Conservation (phyloP, 345 rosid genomes). For the Psidium friedrichsthalianum region DNA sequence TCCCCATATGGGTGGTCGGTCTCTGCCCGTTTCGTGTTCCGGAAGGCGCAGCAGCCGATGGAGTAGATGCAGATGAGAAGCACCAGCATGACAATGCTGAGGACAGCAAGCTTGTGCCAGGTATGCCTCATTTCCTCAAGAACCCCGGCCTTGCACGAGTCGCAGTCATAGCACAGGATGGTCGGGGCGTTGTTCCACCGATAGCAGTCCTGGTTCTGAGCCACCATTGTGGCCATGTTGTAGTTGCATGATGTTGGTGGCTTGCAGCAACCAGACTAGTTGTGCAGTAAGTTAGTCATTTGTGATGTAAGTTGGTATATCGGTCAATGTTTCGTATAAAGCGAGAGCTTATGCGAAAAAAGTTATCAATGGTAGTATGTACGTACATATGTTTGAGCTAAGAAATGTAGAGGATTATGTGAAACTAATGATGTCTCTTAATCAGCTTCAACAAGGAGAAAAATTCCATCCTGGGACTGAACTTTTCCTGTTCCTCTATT, state of each 20-base stretch:
- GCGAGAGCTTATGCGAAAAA: neutral
- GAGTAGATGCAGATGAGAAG: slow-evolving; percentile 62
- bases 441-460: neutral
- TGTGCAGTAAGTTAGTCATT: neutral
- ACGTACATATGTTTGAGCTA: neutral
- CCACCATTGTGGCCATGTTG: slow-evolving; percentile 26
- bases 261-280: slow-evolving; percentile 90
- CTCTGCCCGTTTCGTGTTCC: slow-evolving; percentile 60
- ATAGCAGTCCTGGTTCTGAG: slow-evolving; percentile 73
- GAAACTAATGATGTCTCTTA: neutral
- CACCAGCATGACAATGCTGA: slow-evolving; percentile 53
- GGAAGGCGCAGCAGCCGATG: slow-evolving; percentile 84
- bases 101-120: slow-evolving; percentile 82
- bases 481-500: neutral
- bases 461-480: neutral
- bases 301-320: neutral
- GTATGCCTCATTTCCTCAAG: slow-evolving; percentile 65
- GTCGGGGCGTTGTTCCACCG: slow-evolving; percentile 56
- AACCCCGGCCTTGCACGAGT: slow-evolving; percentile 90
- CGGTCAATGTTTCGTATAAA: neutral
- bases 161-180: slow-evolving; percentile 79
- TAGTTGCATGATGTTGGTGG: slow-evolving; percentile 81
- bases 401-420: neutral
- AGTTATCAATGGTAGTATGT: neutral
- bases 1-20: slow-evolving; percentile 72